Base-by-base conservation (phyloP, 352 stramenopile genomes). In the Chloridella minuta region DNA sequence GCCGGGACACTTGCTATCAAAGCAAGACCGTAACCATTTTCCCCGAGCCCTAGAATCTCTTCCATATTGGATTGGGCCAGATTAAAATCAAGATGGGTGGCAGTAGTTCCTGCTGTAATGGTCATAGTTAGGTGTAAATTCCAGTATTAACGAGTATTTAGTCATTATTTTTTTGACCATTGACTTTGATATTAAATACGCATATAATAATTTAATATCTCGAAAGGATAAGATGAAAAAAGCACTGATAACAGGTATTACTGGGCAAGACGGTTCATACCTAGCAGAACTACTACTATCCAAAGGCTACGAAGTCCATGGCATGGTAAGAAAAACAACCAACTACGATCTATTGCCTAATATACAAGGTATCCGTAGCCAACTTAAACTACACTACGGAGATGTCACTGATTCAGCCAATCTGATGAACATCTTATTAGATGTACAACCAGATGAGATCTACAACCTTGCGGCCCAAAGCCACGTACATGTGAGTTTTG, bases 401-500 rank as follows among this genome's bases (percentile, higher is more conserved):
- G 96, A 99, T 90, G 91, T 99, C 80, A 97, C 94, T 10, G 96
- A 98, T 90, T 94, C 92, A 86, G 97, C 93, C 10, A 98, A 97
- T 87, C 90, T 99, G 28, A 98, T 96, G 88, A 89, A 92, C 87
- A 97, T 98, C 88, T 94, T 99, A 87, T 90, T 92, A 2, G 91
- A 92, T n/a, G 90, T 97, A 18, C 92, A 92, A 16, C 96, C 96
- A 0, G 91, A 96, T 87, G 96, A 99, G 90, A 95, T 99, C 88
- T 99, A 98, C 92, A 99, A 98, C 89, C 90, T 99, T 83, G 96
- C 93, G 2, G 96, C 96, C 22, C 98, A 98, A 95, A 97, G 93
- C 89, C 96, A 98, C 89, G 96, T 98, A 27, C 97, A 97, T 88
- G 96, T 99, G 27, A 98, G 94, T 3, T 99, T 99, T 87, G 95